Conservation (phyloP, 257 asterid species). For the Penstemon davidsonii region DNA sequence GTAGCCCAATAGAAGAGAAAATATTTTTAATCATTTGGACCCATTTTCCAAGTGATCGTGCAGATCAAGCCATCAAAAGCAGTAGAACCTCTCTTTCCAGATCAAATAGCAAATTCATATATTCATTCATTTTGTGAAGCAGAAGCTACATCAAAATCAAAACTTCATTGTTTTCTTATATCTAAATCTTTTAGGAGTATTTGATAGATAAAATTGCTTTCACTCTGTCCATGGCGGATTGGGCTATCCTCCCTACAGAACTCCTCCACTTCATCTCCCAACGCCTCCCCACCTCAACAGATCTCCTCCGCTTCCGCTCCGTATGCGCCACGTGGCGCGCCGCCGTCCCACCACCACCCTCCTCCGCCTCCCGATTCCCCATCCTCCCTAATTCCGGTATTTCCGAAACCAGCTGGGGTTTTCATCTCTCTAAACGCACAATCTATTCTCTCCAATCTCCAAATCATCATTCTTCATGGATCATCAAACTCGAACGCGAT, state of each 20-base stretch:
- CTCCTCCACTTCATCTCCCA: conserved; percentile 59
- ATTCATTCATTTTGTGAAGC: too few relatives aligned
- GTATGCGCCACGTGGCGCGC: conserved; percentile 82
- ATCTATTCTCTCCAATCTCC: conserved; percentile 49
- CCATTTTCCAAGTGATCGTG: too few relatives aligned
- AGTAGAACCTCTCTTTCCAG: too few relatives aligned
- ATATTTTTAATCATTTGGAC: too few relatives aligned
- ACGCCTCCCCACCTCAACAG: conserved; percentile 56
- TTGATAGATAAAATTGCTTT: neutral
- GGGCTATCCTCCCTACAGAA: conserved; percentile 76
- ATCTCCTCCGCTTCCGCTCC: conserved; percentile 78
- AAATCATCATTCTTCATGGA: conserved; percentile 45
- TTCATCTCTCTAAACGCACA: conserved; percentile 64
- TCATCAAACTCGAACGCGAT: conserved; percentile 67
- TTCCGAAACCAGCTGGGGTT: conserved; percentile 74
- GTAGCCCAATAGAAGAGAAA: too few relatives aligned
- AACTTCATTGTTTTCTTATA: neutral
- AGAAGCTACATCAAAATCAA: conserved; percentile 15
- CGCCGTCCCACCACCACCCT: conserved; percentile 42
- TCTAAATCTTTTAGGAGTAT: too few relatives aligned
- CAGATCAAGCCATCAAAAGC: too few relatives aligned
- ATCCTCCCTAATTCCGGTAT: conserved; percentile 76
- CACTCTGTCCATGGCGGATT: conserved; percentile 64
- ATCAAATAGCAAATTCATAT: too few relatives aligned
- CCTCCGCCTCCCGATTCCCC: conserved; percentile 56